These are phyloP conservation scores for Trichoderma asperellum DNA, from an alignment of 2,329 filamentous ascomycete genomes.

Conservation along the genomic window DNA sequence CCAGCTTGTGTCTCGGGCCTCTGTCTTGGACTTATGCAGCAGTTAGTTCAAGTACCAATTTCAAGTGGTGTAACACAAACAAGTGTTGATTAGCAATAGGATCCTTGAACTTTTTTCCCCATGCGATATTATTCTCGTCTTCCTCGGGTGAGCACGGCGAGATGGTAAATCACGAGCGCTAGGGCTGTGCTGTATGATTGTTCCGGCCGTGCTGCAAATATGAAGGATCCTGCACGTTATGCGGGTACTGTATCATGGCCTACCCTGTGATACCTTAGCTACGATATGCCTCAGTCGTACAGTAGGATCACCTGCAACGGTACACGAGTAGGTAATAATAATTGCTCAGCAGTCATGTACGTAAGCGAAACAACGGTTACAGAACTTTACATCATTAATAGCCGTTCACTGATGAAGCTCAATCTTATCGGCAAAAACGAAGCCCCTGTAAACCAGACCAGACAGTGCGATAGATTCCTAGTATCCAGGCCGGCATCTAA, in stretches of 20 bases:
- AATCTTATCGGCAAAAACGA: neutral
- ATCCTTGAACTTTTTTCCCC: neutral
- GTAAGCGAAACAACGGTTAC: neutral
- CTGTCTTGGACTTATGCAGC: neutral
- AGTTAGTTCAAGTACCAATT: neutral
- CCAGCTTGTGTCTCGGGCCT: neutral
- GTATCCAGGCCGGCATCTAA: neutral
- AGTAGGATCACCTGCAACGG: no score
- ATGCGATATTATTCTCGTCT: neutral
- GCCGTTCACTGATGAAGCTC: neutral
- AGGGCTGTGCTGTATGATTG: neutral
- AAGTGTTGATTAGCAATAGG: neutral
- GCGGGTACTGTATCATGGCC: neutral
- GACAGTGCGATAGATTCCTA: neutral
- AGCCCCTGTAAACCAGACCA: neutral
- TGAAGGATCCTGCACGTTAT: neutral
- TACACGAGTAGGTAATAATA: neutral
- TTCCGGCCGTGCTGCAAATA: neutral
- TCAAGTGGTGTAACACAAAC: neutral
- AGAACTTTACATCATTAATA: neutral
- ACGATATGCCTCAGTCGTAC: neutral
- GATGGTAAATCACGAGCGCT: neutral
- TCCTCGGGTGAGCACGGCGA: neutral
- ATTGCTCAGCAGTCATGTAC: neutral
- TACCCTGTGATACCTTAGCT: slow-evolving; percentile 7